These are phyloP conservation scores for Mucor plumbeus DNA, from an alignment of 371 early-diverging fungal species.

Conservation along the genomic window DNA sequence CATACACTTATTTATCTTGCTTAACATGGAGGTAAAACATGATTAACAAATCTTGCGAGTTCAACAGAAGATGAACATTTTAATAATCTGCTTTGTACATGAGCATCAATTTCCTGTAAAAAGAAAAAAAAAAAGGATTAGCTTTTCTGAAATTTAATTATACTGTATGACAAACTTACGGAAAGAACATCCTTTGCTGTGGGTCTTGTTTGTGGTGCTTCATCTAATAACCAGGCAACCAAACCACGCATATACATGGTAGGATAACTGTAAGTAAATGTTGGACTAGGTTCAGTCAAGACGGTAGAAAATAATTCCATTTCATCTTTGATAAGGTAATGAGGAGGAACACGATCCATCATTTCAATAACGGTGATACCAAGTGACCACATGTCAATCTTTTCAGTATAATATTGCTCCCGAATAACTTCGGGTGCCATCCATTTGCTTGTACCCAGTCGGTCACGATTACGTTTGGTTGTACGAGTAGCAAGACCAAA, in stretches of 20 bases:
- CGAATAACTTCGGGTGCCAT: slow-evolving; percentile 96
- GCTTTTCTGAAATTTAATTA: neutral
- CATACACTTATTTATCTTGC: slow-evolving; percentile 1
- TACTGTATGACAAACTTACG: slow-evolving; percentile 25
- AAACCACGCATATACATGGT: slow-evolving; percentile 60
- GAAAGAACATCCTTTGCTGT: slow-evolving; percentile 46
- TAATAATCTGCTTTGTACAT: slow-evolving; percentile 35
- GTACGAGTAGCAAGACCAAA: slow-evolving; percentile 54
- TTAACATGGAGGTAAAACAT: slow-evolving; percentile 33
- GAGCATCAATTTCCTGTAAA: slow-evolving; percentile 38
- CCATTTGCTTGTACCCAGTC: slow-evolving; percentile 98
- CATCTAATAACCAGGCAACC: slow-evolving; percentile 58
- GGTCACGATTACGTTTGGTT: slow-evolving; percentile 69
- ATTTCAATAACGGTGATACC: slow-evolving; percentile 44
- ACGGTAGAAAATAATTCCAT: slow-evolving; percentile 52
- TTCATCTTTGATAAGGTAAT: slow-evolving; percentile 56
- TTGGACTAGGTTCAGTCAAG: slow-evolving; percentile 49
- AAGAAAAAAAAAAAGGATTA: neutral
- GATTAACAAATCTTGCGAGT: slow-evolving; percentile 37
- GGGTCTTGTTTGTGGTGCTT: slow-evolving; percentile 47
- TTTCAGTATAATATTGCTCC: slow-evolving; percentile 83
- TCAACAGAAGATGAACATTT: slow-evolving; percentile 32
- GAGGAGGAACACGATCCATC: slow-evolving; percentile 62
- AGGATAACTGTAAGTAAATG: slow-evolving; percentile 56
- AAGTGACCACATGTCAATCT: slow-evolving; percentile 61